phyloP scores from a whole-genome alignment of 2,329 filamentous ascomycete species.

The Didymella keratinophila region DNA sequence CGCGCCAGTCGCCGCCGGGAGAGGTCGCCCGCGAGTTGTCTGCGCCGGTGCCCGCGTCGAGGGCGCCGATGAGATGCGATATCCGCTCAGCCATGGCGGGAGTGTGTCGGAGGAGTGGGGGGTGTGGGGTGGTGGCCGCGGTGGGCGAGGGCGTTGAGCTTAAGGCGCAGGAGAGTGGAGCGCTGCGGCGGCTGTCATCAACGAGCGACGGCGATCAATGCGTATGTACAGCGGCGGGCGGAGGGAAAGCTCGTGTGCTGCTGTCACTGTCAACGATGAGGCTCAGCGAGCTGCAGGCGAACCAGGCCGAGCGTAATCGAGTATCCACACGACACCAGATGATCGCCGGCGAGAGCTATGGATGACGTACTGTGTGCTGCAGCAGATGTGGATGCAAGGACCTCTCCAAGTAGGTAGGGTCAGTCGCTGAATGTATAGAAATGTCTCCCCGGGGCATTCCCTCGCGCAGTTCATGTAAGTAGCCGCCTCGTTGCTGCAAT shows the following conservation, averaged over 20 bases:
- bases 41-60: slow-evolving; percentile 59
- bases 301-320: slow-evolving; percentile 15
- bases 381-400: neutral
- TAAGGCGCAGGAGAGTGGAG: slow-evolving; percentile 18
- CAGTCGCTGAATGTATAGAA: slow-evolving; percentile 3
- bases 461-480: slow-evolving; percentile 37
- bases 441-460: slow-evolving; percentile 11
- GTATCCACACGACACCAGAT: slow-evolving; percentile 24
- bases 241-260: neutral
- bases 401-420: neutral
- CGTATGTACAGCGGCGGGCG: neutral
- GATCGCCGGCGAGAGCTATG: slow-evolving; percentile 13
- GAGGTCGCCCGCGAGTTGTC: slow-evolving; percentile 87
- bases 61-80: slow-evolving; percentile 53
- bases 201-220: slow-evolving; percentile 12
- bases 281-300: slow-evolving; percentile 24
- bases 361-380: slow-evolving; percentile 21
- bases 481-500: slow-evolving; percentile 38
- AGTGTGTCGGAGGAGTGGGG: slow-evolving; percentile 13
- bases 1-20: slow-evolving; percentile 71
- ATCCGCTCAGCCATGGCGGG: slow-evolving; percentile 52
- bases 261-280: slow-evolving; percentile 12
- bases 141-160: slow-evolving; percentile 18
- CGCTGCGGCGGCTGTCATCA: slow-evolving; percentile 14
- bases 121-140: slow-evolving; percentile 22